Conservation (phyloP, 164 flowering plant species). For the Magnolia changhungtana region DNA sequence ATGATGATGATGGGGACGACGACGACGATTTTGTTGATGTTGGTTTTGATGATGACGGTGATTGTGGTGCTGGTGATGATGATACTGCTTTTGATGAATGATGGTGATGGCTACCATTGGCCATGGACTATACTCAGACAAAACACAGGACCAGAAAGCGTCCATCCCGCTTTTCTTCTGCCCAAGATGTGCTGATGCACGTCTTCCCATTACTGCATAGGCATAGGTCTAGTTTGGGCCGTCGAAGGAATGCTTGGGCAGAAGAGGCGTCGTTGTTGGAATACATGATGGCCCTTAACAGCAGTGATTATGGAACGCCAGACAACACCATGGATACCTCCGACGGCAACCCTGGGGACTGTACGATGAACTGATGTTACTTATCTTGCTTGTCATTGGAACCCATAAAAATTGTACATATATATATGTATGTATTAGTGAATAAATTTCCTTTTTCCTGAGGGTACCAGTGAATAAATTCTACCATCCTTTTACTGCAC, state of each 20-base stretch:
- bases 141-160: not conserved
- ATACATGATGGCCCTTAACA: conserved; percentile 2
- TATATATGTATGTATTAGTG: not conserved
- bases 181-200: conserved; percentile 7
- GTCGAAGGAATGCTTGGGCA: not conserved
- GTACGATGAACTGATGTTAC: not conserved
- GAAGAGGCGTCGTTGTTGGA: not conserved
- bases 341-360: not conserved
- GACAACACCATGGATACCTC: not conserved
- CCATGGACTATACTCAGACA: not conserved
- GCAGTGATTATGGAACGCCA: not conserved
- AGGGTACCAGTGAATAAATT: not conserved
- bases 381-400: not conserved
- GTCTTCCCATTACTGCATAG: not conserved
- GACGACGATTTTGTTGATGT: not conserved
- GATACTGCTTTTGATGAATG: conserved; percentile 19
- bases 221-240: not conserved
- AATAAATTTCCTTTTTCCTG: not conserved
- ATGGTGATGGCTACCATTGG: conserved; percentile 9
- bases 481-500: no score
- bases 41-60: conserved; percentile 12
- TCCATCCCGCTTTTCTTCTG: not conserved
- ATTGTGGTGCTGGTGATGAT: conserved; percentile 12
- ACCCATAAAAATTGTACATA: not conserved
- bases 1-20: conserved; percentile 3